Percentiles rank a stretch among this genome's conserved stretches.
phyloP scores from a whole-genome alignment of 225 moss, liverwort and hornwort genomes.

The Pseudisothecium myosuroides region DNA sequence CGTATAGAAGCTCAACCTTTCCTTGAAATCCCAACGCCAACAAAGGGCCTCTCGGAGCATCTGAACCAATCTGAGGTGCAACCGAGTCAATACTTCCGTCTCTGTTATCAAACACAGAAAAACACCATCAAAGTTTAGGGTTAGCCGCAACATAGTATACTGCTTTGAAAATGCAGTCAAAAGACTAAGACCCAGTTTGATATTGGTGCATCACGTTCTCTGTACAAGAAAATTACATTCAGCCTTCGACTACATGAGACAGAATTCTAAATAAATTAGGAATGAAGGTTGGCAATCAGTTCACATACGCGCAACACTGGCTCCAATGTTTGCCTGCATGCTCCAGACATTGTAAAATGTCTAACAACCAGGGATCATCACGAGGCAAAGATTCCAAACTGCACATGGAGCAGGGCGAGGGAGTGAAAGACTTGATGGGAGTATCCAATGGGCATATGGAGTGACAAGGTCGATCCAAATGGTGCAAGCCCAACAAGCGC shows the following conservation, averaged over 20 bases:
- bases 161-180: not conserved
- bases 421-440: not conserved
- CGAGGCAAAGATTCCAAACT: conserved; percentile 6
- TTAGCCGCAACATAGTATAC: not conserved
- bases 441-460: conserved; percentile 31
- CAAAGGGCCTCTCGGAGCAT: conserved; percentile 11
- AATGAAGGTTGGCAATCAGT: not conserved
- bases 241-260: not conserved
- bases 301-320: conserved; percentile 29
- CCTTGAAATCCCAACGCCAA: conserved; percentile 29
- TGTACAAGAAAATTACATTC: not conserved
- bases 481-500: conserved; percentile 30
- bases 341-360: conserved; percentile 19
- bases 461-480: conserved; percentile 29
- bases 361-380: conserved; percentile 17
- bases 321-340: conserved; percentile 38
- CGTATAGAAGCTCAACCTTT: conserved; percentile 25
- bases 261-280: not conserved
- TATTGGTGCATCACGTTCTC: not conserved
- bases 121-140: not conserved
- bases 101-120: not conserved
- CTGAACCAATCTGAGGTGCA: conserved; percentile 1
- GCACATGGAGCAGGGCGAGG: conserved; percentile 29
- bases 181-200: not conserved
- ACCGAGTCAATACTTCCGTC: not conserved